Conservation (phyloP, 345 rosid species). For the Zanthoxylum bungeanum region DNA sequence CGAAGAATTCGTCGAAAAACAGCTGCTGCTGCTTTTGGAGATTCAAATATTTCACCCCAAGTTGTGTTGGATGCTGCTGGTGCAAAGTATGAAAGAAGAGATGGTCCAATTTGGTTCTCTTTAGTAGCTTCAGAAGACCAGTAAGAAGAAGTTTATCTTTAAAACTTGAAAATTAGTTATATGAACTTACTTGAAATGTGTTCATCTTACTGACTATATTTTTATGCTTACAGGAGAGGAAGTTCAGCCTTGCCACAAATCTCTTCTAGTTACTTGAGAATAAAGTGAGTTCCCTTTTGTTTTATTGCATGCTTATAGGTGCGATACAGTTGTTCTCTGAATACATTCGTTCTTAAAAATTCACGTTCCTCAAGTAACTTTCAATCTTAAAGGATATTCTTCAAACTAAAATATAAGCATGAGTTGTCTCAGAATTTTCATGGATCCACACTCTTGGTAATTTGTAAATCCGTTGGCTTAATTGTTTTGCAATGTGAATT, state of each 20-base stretch:
- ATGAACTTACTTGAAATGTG: slow-evolving; percentile 2
- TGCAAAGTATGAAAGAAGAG: slow-evolving; percentile 49
- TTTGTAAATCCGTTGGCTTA: not conserved
- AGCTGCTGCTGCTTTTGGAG: slow-evolving; percentile 44
- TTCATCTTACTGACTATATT: slow-evolving; percentile 24
- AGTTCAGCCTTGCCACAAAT: slow-evolving; percentile 79
- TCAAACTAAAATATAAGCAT: not conserved
- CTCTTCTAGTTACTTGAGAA: slow-evolving; percentile 70
- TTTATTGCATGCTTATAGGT: not conserved
- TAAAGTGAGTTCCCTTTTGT: slow-evolving; percentile 51
- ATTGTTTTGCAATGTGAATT: not conserved
- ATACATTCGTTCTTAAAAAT: not conserved
- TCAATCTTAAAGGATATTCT: not conserved
- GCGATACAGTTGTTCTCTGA: slow-evolving; percentile 1
- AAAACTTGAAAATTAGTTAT: too few relatives aligned
- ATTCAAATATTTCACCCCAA: slow-evolving; percentile 51
- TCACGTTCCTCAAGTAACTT: not conserved
- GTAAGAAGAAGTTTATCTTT: slow-evolving; percentile 50
- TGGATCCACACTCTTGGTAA: not conserved
- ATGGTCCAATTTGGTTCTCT: slow-evolving; percentile 90
- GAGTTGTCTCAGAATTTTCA: not conserved
- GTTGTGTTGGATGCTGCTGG: slow-evolving; percentile 48
- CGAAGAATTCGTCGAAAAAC: slow-evolving; percentile 58
- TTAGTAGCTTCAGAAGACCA: slow-evolving; percentile 81
- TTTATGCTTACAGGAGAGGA: slow-evolving; percentile 67